These are phyloP conservation scores for Leccinum broughii DNA, from an alignment of 768 basidiomycete species.

Conservation along the genomic window DNA sequence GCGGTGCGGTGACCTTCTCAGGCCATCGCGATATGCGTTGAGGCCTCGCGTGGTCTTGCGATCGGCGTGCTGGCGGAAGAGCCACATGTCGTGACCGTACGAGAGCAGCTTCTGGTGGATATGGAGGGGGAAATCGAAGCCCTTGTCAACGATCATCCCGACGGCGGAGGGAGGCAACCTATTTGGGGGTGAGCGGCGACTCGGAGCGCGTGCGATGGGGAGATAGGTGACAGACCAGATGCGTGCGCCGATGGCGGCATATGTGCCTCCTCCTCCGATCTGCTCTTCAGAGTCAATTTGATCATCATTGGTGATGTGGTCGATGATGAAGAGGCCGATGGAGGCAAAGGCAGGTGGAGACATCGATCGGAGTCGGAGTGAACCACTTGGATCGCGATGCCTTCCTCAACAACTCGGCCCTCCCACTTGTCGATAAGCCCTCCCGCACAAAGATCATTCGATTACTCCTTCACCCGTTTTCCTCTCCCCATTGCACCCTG, in stretches of 20 bases:
- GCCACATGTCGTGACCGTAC: conserved; percentile 79
- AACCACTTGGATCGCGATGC: conserved; percentile 20
- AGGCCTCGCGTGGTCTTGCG: conserved; percentile 68
- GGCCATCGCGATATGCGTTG: conserved; percentile 74
- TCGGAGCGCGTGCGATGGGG: not conserved
- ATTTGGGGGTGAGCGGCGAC: not conserved
- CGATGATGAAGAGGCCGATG: conserved; percentile 92
- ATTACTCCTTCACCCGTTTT: conserved; percentile 35
- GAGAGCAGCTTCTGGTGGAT: conserved; percentile 55
- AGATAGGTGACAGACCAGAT: conserved; percentile 63
- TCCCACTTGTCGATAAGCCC: conserved; percentile 55
- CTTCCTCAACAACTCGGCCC: conserved; percentile 32
- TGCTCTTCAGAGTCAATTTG: conserved; percentile 27
- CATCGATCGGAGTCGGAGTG: conserved; percentile 23
- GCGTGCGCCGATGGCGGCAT: conserved; percentile 77
- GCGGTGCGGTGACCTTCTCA: conserved; percentile 57
- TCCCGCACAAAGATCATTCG: conserved; percentile 57
- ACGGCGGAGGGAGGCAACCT: conserved; percentile 67
- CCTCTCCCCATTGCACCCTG: conserved; percentile 19
- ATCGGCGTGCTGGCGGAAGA: conserved; percentile 60
- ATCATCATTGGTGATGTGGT: conserved; percentile 49
- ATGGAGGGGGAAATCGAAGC: conserved; percentile 61
- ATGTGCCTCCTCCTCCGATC: conserved; percentile 91
- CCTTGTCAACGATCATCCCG: conserved; percentile 86
- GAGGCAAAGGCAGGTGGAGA: conserved; percentile 49